Evolutionary conservation across 2,329 filamentous ascomycete species (phyloP).

Genomic region (Aspergillus japonicus): DNA sequence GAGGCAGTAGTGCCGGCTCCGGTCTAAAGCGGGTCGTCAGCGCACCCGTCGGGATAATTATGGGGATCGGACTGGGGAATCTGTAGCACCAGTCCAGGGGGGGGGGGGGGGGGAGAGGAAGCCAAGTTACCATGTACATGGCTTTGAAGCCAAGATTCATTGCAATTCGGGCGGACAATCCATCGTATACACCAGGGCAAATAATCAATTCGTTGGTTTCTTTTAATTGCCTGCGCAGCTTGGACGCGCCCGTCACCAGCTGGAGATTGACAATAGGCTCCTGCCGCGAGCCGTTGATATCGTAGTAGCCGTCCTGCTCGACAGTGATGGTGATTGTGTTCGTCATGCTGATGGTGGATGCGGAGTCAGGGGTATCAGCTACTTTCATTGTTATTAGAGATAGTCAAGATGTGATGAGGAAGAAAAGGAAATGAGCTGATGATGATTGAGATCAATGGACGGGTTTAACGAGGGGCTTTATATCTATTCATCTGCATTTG

Average conservation of each 20-base stretch:
- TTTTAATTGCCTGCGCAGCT: slow-evolving; percentile 28
- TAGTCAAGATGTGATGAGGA: background rate
- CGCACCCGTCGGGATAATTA: too few relatives aligned
- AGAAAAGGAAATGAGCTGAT: background rate
- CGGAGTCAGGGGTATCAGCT: slow-evolving; percentile 9
- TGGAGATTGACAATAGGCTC: slow-evolving; percentile 31
- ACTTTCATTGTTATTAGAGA: slow-evolving; percentile 14
- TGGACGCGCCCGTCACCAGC: slow-evolving; percentile 30
- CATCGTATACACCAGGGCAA: slow-evolving; percentile 68
- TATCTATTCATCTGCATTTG: background rate
- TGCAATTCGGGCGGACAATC: slow-evolving; percentile 63
- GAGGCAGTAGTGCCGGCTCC: slow-evolving; percentile 63
- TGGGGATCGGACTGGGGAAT: background rate
- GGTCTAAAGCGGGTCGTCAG: slow-evolving; percentile 46
- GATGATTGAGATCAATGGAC: background rate
- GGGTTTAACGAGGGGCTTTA: background rate
- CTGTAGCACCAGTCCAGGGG: background rate
- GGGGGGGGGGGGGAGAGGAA: background rate
- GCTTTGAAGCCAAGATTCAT: slow-evolving; percentile 62
- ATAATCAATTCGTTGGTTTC: slow-evolving; percentile 46
- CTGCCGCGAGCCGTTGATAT: slow-evolving; percentile 29
- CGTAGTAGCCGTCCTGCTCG: slow-evolving; percentile 34
- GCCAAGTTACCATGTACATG: slow-evolving; percentile 62
- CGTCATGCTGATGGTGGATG: slow-evolving; percentile 23
- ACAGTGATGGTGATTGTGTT: slow-evolving; percentile 33